These are phyloP conservation scores for Calonectria pteridis DNA, from an alignment of 2,329 filamentous ascomycete species.

Conservation along the genomic window DNA sequence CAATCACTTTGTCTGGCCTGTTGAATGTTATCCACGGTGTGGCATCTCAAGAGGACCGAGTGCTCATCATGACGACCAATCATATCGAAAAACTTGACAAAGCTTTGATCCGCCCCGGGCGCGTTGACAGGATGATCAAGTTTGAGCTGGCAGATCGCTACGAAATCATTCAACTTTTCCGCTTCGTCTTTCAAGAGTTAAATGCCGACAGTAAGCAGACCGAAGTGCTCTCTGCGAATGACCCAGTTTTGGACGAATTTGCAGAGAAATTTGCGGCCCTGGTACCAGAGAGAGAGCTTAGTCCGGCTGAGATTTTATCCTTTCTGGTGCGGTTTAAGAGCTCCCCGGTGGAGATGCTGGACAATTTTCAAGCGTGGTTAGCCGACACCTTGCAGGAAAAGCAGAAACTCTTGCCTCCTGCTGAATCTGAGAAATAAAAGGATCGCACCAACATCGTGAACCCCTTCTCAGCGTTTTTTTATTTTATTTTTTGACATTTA, in stretches of 20 bases:
- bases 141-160: not conserved
- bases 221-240: not conserved
- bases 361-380: not conserved
- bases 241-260: not conserved
- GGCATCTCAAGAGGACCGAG: slow-evolving; percentile 73
- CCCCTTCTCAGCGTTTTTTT: fast-evolving
- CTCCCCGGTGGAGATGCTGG: not conserved
- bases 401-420: not conserved
- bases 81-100: slow-evolving; percentile 39
- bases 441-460: not conserved
- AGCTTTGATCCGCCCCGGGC: slow-evolving; percentile 1
- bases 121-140: not conserved
- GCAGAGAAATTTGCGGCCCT: not conserved
- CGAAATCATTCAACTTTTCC: not conserved
- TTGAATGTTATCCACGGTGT: slow-evolving; percentile 72
- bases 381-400: slow-evolving; percentile 1
- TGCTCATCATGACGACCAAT: slow-evolving; percentile 81
- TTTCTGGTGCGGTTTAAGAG: not conserved
- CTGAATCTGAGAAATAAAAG: not conserved
- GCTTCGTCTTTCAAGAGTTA: not conserved
- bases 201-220: not conserved
- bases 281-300: not conserved
- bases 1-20: not conserved
- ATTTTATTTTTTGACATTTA: too few species aligned
- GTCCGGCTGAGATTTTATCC: slow-evolving; percentile 7